phyloP scores from a whole-genome alignment of 2,329 filamentous ascomycete genomes.

The Botrytis medusae region DNA sequence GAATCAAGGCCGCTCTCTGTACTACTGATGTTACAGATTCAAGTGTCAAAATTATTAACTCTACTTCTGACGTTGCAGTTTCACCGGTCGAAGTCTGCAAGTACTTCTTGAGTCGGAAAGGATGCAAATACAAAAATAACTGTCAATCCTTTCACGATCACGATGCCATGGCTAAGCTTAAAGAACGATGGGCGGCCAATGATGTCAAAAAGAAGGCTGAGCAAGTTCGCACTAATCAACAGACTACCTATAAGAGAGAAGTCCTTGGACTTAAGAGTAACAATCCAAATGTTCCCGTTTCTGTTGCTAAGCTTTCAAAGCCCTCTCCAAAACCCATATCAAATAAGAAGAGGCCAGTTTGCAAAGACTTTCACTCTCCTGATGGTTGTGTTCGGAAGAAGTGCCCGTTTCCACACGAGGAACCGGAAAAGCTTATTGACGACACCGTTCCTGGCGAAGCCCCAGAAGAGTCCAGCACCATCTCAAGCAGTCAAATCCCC shows the following conservation, averaged over 20 bases:
- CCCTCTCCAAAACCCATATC: not conserved
- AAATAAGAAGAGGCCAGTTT: not conserved
- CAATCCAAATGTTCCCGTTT: not conserved
- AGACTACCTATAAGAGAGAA: not conserved
- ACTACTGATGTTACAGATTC: not conserved
- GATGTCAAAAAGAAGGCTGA: not conserved
- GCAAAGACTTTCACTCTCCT: not conserved
- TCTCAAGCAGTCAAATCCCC: not conserved
- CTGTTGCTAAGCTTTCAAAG: not conserved
- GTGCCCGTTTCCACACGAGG: not conserved
- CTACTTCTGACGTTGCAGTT: not conserved
- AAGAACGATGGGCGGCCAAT: not conserved
- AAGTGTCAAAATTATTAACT: not conserved
- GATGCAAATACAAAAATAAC: not conserved
- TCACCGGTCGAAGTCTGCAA: not conserved
- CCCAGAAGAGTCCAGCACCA: not conserved
- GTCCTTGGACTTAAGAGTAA: not conserved
- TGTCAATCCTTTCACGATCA: not conserved
- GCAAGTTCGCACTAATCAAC: not conserved
- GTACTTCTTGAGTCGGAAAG: not conserved
- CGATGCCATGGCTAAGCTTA: not conserved
- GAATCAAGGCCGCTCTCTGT: not conserved
- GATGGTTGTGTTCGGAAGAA: not conserved
- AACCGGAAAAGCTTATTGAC: conserved; percentile 3
- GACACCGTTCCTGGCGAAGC: not conserved